Base-by-base conservation (phyloP, 2,329 filamentous ascomycete genomes). In the Parastagonospora nodorum region DNA sequence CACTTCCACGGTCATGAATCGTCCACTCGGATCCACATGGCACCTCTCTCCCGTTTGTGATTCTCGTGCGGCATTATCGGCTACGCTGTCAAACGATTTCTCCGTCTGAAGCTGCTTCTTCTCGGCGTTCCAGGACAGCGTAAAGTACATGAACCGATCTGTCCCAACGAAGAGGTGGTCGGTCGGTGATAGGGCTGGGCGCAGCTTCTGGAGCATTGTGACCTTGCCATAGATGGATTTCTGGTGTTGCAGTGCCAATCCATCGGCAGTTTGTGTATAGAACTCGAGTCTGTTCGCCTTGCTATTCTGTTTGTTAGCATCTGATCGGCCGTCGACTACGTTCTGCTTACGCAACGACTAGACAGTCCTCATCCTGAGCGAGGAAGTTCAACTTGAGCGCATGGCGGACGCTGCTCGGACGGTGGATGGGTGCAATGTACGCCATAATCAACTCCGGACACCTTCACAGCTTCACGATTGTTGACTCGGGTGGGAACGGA, bases 121-220 rank as follows among this genome's bases (percentile, higher is more conserved):
- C 1, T 82, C 74, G 0, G 81, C 66, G 63, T 97, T 86, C 92
- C 94, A 99, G 12, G 82, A 86, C 15, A 96, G 74, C 1, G 91
- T 96, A 73, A 97, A 96, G 76, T 96, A 97, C 65, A 92, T 87
- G 62, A 90, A 89, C 48, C 89, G 86, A 69, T 96, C 89, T 40
- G 94, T 99, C 42, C 92, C 93, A 50, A 99, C 83, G 69, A 99
- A 96, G 53, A 99, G 84, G 55, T 97, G 85, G 62, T 97, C 92
- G 41, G 87, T 90, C 5, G 81, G 75, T 27, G 87, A 86, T 61
- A 90, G 84, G 42, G 85, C 84, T 5, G 92, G 91, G 24, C 86
- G 86, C 41, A 99, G 80, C 66, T 86, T 88, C 66, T 94, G 84
- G 11, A 97, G 82, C 80, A 97, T 90, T 7, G 89, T 88, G 61